Base-by-base conservation (phyloP, 495 filamentous ascomycete genomes). In the Penicillium bovifimosum region DNA sequence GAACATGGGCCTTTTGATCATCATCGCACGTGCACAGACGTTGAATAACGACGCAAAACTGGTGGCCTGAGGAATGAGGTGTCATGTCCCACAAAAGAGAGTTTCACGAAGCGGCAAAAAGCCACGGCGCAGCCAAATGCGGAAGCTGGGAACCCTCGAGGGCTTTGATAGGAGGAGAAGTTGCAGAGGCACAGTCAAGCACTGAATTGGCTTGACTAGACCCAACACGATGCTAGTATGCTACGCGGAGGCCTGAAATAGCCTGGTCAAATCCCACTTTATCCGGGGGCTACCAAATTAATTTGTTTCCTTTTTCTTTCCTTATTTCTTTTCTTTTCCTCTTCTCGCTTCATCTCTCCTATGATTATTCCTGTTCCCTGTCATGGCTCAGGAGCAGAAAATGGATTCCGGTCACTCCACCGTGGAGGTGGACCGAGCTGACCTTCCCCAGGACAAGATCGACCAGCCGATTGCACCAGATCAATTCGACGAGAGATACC, bases 401-500 rank as follows among this genome's bases (percentile, higher is more conserved):
- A 63, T 60, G 44, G 42, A 63, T 20, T 28, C 34, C 18, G 36
- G 36, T 13, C 41, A 59, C 31, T 44, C 59, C 33, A 49, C 57
- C 9, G 55, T 50, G 20, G 52, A 61, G 63, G 55, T 61, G 49
- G 63, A 54, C 35, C 42, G 40, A 24, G 43, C 46, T 34, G 49
- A 26, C 4, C 11, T 29, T 17, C 45, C 52, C 13, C 45, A 49
- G 29, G 18, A 50, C 14, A 60, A 58, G 28, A 18, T 34, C 6
- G 57, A 63, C 18, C 52, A 56, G n/a, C 52, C 52, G 6, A 40
- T 47, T 36, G 60, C 60, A 6, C 63, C 63, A 9, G 63, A 66
- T 46, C 55, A 55, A 16, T 66, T 66, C 35, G 63, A 66, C 31
- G 63, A 66, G 36, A 56, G 54, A 32, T 66, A 66, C 34, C 63